Evolutionary conservation across 148 eudicot genomes (phyloP).

Genomic region (Nepenthes mirabilis): DNA sequence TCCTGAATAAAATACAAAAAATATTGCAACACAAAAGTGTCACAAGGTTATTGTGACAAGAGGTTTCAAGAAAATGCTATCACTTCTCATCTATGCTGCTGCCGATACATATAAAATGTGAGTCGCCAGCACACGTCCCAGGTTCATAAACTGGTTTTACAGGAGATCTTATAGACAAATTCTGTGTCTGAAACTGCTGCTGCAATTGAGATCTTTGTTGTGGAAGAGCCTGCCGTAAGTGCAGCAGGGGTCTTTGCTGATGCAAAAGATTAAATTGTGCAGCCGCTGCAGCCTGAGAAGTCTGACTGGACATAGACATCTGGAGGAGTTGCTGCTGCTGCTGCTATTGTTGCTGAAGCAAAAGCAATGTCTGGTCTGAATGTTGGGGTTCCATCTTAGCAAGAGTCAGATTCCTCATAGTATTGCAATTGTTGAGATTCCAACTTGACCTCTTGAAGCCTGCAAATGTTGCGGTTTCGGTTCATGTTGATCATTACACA

Average conservation of each 20-base stretch:
- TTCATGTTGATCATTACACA: conserved; percentile 33
- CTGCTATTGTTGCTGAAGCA: conserved; percentile 25
- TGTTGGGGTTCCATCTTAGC: conserved; percentile 79
- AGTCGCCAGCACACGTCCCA: conserved; percentile 93
- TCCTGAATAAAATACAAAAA: conserved; percentile 29
- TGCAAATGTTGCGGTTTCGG: conserved; percentile 15
- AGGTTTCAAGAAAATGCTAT: conserved; percentile 7
- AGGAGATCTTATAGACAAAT: conserved; percentile 65
- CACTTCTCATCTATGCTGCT: conserved; percentile 93
- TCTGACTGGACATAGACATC: conserved; percentile 66
- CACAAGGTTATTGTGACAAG: background rate
- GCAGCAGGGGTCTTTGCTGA: conserved; percentile 65
- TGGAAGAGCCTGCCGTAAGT: conserved; percentile 60
- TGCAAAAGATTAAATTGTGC: conserved; percentile 63
- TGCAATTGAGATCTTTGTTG: conserved; percentile 59
- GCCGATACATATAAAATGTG: conserved; percentile 92
- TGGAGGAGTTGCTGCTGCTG: conserved; percentile 63
- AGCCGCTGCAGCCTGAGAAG: conserved; percentile 64
- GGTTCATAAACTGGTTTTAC: conserved; percentile 71
- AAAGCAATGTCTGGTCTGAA: conserved; percentile 57
- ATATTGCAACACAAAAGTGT: background rate
- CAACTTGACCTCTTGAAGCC: conserved; percentile 51
- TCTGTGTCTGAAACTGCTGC: conserved; percentile 56
- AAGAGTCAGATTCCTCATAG: conserved; percentile 40
- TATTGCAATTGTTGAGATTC: conserved; percentile 64